These are phyloP conservation scores for Arthrinium puccinioides DNA, from an alignment of 2,329 filamentous ascomycete species.

Conservation along the genomic window DNA sequence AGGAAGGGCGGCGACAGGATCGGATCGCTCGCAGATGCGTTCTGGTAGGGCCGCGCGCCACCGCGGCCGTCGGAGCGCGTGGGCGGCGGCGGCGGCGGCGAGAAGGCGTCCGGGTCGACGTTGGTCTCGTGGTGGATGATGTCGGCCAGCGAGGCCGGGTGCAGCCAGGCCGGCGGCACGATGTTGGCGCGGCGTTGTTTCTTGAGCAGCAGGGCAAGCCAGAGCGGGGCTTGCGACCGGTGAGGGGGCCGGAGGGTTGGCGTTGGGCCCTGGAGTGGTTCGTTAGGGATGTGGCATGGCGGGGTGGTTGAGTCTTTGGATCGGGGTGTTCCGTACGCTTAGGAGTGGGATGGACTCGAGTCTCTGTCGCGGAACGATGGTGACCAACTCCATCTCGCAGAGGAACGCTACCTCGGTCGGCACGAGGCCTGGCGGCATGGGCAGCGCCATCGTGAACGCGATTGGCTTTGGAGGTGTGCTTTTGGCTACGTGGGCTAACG, in stretches of 20 bases:
- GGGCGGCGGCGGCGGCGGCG: constrained; percentile 65
- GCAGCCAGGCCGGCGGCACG: constrained; percentile 82
- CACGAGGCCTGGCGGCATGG: constrained; percentile 48
- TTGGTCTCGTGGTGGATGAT: constrained; percentile 79
- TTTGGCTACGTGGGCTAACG: neutral
- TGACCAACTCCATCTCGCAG: constrained; percentile 96
- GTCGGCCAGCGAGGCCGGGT: constrained; percentile 63
- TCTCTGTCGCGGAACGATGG: constrained; percentile 82
- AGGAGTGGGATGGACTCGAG: constrained; percentile 81
- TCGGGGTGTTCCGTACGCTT: constrained; percentile 54
- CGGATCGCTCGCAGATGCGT: constrained; percentile 10
- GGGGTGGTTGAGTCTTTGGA: constrained; percentile 5
- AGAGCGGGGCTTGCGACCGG: constrained; percentile 73
- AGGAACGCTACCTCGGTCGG: constrained; percentile 88
- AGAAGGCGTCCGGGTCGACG: constrained; percentile 63
- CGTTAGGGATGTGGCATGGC: constrained; percentile 5
- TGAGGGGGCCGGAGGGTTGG: constrained; percentile 73
- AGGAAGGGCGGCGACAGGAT: constrained; percentile 68
- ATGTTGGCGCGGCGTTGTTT: constrained; percentile 93
- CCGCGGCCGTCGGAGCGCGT: constrained; percentile 36
- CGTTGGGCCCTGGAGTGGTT: constrained; percentile 60
- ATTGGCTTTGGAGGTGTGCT: constrained; percentile 1
- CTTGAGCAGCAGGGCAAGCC: constrained; percentile 92
- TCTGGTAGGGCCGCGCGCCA: constrained; percentile 28
- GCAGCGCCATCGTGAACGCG: constrained; percentile 20